Evolutionary conservation across 768 basidiomycete species (phyloP), one percentile per base, ranked within the genome.

Genomic region (Leccinum pellstonianum): DNA sequence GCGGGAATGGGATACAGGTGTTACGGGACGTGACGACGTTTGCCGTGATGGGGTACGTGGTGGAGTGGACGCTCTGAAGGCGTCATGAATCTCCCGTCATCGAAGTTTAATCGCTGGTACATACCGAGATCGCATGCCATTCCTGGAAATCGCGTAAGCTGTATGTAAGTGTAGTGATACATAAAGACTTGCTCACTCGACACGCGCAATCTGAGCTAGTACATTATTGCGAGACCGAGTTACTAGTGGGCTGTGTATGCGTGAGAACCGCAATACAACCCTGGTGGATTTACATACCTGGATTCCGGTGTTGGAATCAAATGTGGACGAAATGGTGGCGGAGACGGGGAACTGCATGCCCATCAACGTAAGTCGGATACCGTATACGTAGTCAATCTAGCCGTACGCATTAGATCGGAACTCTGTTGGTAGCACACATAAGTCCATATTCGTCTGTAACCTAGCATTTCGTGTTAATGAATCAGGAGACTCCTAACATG

Each of bases 261-360:
- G 38, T 69, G 53, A 65, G 68, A 57, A 56, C 11, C 17, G 27
- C 15, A 54, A 23, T 17, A 25, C 17, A 27, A 21, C 38, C 27
- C 6, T 17, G 19, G 19, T 10, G 14, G 19, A 12, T 41, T 17
- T 14, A 29, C 63, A 53, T 56, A 75, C 72, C 72, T 73, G 9
- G 74, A 47, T n/a, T 74, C 72, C 23, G 72, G 72, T 7, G 74
- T 73, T 33, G 73, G 64, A n/a, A 74, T 72, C 2, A 60, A 54
- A 52, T 62, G 58, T 23, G 60, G 33, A 48, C 67, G 71, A 52
- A 65, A 57, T 11, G 63, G 55, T 35, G 61, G 60, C 15, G 68
- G 57, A 29, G 70, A 65, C 23, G 61, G 50, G 5, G 60, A 61
- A 49, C 71, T 72, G 54, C 33, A 27, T 15, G 0, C 41, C 53